These are phyloP conservation scores for Skeletonema grethae DNA, from an alignment of 108 stramenopile species.

Conservation along the genomic window DNA sequence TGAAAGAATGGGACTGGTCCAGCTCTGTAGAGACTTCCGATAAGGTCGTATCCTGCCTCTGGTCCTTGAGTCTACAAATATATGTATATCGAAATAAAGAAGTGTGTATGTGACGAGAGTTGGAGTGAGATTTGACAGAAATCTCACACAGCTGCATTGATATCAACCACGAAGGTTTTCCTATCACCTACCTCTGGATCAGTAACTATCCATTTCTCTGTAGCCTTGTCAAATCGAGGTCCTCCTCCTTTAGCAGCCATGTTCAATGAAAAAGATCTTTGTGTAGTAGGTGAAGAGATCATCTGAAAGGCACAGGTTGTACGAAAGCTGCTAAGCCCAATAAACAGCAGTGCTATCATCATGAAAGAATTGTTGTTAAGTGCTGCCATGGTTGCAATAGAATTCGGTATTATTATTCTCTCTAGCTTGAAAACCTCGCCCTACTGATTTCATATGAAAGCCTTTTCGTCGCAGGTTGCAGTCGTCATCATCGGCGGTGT, in stretches of 20 bases:
- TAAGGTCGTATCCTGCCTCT: conserved; percentile 52
- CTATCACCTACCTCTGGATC: conserved; percentile 37
- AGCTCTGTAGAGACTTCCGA: conserved; percentile 56
- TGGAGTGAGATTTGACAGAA: background rate
- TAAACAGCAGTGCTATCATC: background rate
- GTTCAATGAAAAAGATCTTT: background rate
- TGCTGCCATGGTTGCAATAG: background rate
- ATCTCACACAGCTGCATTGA: background rate
- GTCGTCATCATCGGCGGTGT: no score
- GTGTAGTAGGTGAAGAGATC: background rate
- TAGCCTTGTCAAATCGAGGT: conserved; percentile 43
- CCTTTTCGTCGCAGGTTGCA: no score
- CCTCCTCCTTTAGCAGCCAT: conserved; percentile 9
- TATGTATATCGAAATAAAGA: background rate
- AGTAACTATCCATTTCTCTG: conserved; percentile 38
- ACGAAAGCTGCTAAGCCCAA: background rate
- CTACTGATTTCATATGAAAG: no score
- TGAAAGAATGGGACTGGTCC: conserved; percentile 65
- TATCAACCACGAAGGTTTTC: no score
- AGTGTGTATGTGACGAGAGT: background rate
- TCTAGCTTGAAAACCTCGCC: no score
- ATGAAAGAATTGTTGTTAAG: background rate
- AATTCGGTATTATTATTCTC: no score
- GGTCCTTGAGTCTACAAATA: conserved; percentile 43
- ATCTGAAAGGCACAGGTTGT: background rate